Evolutionary conservation across 805 yeast species (phyloP), one percentile per base, ranked within the genome.

Genomic region (Starmera dryadoides): DNA sequence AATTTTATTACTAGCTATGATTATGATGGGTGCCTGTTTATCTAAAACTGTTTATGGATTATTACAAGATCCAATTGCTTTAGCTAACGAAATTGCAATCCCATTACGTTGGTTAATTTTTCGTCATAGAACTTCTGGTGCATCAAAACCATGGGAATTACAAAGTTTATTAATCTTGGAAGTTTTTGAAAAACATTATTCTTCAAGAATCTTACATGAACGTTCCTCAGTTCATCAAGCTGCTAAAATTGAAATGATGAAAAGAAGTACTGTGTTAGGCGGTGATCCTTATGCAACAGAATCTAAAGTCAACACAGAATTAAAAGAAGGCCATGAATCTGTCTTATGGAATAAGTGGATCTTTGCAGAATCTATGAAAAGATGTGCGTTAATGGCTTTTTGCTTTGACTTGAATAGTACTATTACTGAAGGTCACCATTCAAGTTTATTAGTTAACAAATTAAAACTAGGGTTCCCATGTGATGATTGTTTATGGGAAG

Each of bases 211-310:
- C 35, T 60, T 81, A 51, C 95, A 85, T 53, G 94, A 84, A 59
- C 60, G 94, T 38, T 82, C 84, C 0, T 88, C 83, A 55, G 60
- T 85, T 23, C 93, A 85, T 53, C 94, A 85, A 54, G 93, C 88
- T 4, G 81, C 93, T 0, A 79, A 86, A 0, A 77, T 84, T 30
- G 93, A 84, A 57, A 61, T 84, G 35, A 61, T 84, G 39, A 61
- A 89, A 42, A 64, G 94, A 43, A 77, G 86, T 0, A 83, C 91
- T 1, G 68, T 79, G 1, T 58, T 85, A 30, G 86, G 86, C 14
- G 86, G 86, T 0, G 73, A 79, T 38, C 81, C 85, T 0, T 42
- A 36, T 36, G 39, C 42, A 5, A 40, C 42, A 2, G 36, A 34
- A 5, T 33, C 37, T 18, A 40, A 40, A 23, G 23, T 36, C 1